Conservation (phyloP, 2,329 filamentous ascomycete genomes). For the Cryoendolithus antarcticus region DNA sequence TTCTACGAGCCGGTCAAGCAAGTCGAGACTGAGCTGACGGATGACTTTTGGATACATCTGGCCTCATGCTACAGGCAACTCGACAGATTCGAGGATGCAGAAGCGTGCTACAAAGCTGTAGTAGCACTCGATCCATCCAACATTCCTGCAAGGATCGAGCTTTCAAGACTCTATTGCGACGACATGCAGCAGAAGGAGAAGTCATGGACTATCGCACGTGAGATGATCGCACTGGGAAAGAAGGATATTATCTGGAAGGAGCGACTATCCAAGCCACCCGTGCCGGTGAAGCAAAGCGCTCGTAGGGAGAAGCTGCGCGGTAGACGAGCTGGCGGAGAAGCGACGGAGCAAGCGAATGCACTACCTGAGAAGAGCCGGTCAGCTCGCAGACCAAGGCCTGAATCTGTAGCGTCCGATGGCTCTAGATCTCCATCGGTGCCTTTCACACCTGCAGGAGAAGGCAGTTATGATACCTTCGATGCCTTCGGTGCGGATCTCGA, state of each 20-base stretch:
- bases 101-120: slow-evolving; percentile 64
- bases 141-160: slow-evolving; percentile 63
- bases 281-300: slow-evolving; percentile 2
- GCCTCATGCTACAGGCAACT: slow-evolving; percentile 58
- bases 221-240: slow-evolving; percentile 54
- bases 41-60: slow-evolving; percentile 40
- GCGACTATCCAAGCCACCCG: slow-evolving; percentile 3
- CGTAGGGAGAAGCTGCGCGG: slow-evolving; percentile 3
- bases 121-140: slow-evolving; percentile 59
- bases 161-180: slow-evolving; percentile 72
- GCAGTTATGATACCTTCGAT: background rate
- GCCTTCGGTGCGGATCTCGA: background rate
- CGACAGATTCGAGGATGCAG: slow-evolving; percentile 54
- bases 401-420: background rate
- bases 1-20: slow-evolving; percentile 41
- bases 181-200: slow-evolving; percentile 59
- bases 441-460: background rate
- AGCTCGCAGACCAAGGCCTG: background rate
- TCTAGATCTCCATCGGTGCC: too few species aligned
- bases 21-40: slow-evolving; percentile 34
- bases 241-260: slow-evolving; percentile 13
- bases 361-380: slow-evolving; percentile 3
- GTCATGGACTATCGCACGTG: slow-evolving; percentile 63
- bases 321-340: too few species aligned
- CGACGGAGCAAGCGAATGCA: background rate